phyloP scores from a whole-genome alignment of 257 asterid genomes.

The Galeopsis tetrahit region DNA sequence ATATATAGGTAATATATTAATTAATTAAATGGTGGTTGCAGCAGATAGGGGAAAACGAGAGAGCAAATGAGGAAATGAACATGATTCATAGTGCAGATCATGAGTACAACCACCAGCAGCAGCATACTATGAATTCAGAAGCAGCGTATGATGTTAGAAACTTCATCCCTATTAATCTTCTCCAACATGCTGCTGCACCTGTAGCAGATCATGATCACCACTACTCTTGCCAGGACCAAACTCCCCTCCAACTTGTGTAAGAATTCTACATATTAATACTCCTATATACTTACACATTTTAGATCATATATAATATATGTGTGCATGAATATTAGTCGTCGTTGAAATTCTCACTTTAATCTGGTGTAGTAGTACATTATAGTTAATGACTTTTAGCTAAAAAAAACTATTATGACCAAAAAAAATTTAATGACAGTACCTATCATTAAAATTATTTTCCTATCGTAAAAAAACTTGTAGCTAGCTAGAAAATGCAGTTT shows the following conservation, averaged over 20 bases:
- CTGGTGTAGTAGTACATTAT: too few relatives aligned
- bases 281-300: too few relatives aligned
- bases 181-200: conserved; percentile 50
- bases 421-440: too few relatives aligned
- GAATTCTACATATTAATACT: conserved; percentile 11
- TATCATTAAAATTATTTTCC: too few relatives aligned
- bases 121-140: conserved; percentile 49
- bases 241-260: conserved; percentile 84
- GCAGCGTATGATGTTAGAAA: conserved; percentile 61
- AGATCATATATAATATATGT: too few relatives aligned
- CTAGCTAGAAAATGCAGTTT: too few relatives aligned
- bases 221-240: conserved; percentile 77
- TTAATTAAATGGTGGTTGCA: not conserved
- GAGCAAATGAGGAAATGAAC: conserved; percentile 73
- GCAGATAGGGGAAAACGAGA: conserved; percentile 89
- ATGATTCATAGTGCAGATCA: conserved; percentile 56
- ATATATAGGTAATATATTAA: too few relatives aligned
- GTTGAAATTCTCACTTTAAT: too few relatives aligned
- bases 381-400: too few relatives aligned
- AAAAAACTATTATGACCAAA: too few relatives aligned
- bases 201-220: conserved; percentile 42
- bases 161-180: conserved; percentile 70
- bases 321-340: too few relatives aligned
- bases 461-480: too few relatives aligned
- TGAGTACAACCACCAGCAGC: conserved; percentile 30